phyloP scores from a whole-genome alignment of 345 rosid species.

The Brassica napus region Da-Ae NC_063448.1:50793501-50794000 shows the following conservation, averaged over 20 bases:
- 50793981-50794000: not conserved
- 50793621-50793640: constrained; percentile 43
- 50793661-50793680: constrained; percentile 59
- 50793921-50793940: constrained; percentile 31
- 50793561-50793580: constrained; percentile 61
- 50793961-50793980: constrained; percentile 19
- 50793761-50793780: constrained; percentile 52
- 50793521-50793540: constrained; percentile 44
- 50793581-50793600: constrained; percentile 42
- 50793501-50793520: constrained; percentile 61
- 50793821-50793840: constrained; percentile 79
- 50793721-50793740: constrained; percentile 45
- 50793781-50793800: constrained; percentile 36
- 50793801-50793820: constrained; percentile 67
- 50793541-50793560: constrained; percentile 64
- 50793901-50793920: constrained; percentile 73
- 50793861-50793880: constrained; percentile 73
- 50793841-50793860: constrained; percentile 94
- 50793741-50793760: constrained; percentile 49
- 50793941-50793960: not conserved
- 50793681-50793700: constrained; percentile 54
- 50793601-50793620: constrained; percentile 44
- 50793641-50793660: constrained; percentile 70
- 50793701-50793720: constrained; percentile 46
- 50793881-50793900: constrained; percentile 64